Evolutionary conservation across 306 rosid genomes (phyloP).

Genomic region (Calophaca sinica): DNA sequence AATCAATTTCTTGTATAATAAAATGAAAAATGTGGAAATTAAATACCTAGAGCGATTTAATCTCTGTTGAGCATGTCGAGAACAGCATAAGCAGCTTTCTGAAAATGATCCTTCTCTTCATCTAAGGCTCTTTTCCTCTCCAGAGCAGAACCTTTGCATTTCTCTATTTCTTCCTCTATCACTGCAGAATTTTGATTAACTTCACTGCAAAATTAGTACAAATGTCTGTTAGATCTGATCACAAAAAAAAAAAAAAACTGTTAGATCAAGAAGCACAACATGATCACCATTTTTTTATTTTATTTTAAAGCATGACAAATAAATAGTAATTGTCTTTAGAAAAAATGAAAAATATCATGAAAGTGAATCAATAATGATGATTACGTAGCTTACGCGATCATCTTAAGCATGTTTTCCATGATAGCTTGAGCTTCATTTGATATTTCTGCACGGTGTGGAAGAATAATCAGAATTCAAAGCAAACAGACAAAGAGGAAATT

Average conservation of each 20-base stretch:
- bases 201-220: slow-evolving; percentile 54
- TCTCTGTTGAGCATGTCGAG: slow-evolving; percentile 67
- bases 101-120: slow-evolving; percentile 76
- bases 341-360: not conserved
- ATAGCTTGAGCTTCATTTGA: slow-evolving; percentile 68
- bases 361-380: not conserved
- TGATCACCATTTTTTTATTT: not conserved
- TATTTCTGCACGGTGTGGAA: slow-evolving; percentile 55
- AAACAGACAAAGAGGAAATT: not conserved
- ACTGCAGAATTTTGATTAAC: slow-evolving; percentile 67
- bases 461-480: slow-evolving; percentile 31
- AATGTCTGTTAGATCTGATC: not conserved
- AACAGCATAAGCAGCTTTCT: slow-evolving; percentile 82
- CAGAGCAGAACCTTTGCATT: slow-evolving; percentile 62
- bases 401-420: slow-evolving; percentile 84
- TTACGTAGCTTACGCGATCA: slow-evolving; percentile 57
- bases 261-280: slow-evolving; percentile 10
- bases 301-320: slow-evolving; percentile 17
- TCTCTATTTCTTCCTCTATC: slow-evolving; percentile 73
- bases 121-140: slow-evolving; percentile 72
- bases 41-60: slow-evolving; percentile 47
- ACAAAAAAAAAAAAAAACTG: not conserved
- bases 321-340: not conserved
- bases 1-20: slow-evolving; percentile 1
- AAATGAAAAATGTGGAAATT: not conserved